These are phyloP conservation scores for Ustilago nuda DNA, from an alignment of 1,284 basidiomycete species.

Conservation along the genomic window DNA sequence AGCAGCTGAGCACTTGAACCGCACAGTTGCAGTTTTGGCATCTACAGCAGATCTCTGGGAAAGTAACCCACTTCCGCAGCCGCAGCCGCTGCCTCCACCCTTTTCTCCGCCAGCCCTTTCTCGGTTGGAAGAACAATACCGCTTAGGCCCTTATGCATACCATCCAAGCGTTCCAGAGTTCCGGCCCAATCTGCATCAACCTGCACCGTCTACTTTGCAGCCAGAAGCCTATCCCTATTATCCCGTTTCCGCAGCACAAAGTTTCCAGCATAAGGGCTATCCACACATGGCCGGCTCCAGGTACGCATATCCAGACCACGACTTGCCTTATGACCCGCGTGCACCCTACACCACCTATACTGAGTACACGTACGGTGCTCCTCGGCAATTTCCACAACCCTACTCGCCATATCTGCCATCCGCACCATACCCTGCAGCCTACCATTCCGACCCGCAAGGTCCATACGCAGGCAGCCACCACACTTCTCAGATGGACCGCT, in stretches of 20 bases:
- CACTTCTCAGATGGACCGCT: slow-evolving; percentile 9
- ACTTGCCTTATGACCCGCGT: slow-evolving; percentile 26
- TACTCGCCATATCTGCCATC: slow-evolving; percentile 11
- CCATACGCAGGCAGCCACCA: background rate
- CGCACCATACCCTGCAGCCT: slow-evolving; percentile 4
- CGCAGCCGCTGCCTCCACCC: slow-evolving; percentile 21
- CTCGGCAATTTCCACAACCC: background rate
- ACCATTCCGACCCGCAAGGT: background rate
- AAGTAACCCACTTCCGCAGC: slow-evolving; percentile 3
- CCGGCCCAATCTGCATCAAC: slow-evolving; percentile 7
- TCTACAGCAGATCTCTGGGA: slow-evolving; percentile 8
- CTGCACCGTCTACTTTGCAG: slow-evolving; percentile 13
- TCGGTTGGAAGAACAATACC: slow-evolving; percentile 3
- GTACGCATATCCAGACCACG: slow-evolving; percentile 4
- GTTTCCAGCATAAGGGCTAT: slow-evolving; percentile 6
- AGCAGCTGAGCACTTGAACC: background rate
- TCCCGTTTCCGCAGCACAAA: slow-evolving; percentile 3
- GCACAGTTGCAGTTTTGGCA: background rate
- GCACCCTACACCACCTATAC: slow-evolving; percentile 15
- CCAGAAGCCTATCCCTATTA: slow-evolving; percentile 13
- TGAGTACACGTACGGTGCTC: background rate
- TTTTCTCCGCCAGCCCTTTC: slow-evolving; percentile 26
- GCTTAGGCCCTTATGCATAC: slow-evolving; percentile 15
- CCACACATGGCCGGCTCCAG: background rate
- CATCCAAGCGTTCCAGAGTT: slow-evolving; percentile 34